phyloP scores from a whole-genome alignment of 2,329 filamentous ascomycete species.

The Pseudogymnoascus destructans region DNA sequence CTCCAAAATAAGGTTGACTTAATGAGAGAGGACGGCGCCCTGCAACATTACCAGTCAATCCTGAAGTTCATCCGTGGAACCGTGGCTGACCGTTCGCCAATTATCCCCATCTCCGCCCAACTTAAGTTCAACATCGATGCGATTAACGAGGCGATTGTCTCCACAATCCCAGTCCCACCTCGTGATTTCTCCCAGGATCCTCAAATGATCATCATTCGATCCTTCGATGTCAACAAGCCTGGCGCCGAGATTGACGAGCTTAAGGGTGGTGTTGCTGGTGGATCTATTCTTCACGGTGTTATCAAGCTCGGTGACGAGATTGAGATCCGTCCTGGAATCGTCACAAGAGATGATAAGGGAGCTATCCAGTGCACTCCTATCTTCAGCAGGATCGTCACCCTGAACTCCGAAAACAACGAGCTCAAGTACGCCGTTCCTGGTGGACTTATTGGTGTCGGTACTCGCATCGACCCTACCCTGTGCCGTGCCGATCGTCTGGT shows the following conservation, averaged over 20 bases:
- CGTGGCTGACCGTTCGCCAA: conserved; percentile 83
- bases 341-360: conserved; percentile 86
- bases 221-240: conserved; percentile 99
- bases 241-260: conserved; percentile 97
- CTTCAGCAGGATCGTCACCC: conserved; percentile 83
- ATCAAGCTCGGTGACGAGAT: conserved; percentile 96
- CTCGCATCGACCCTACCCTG: conserved; percentile 89
- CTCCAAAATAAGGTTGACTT: conserved; percentile 99
- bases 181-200: conserved; percentile 86
- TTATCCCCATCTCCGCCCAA: conserved; percentile 95
- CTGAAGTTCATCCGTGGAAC: conserved; percentile 97
- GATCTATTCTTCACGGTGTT: conserved; percentile 90
- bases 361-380: conserved; percentile 95
- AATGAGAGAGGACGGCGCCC: conserved; percentile 89
- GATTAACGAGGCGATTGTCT: conserved; percentile 90
- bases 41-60: conserved; percentile 92
- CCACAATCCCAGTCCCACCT: conserved; percentile 81
- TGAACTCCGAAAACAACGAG: conserved; percentile 97
- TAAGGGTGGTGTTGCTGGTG: conserved; percentile 97
- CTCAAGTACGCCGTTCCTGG: conserved; percentile 97
- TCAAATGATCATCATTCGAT: conserved; percentile 98
- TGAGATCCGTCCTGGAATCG: conserved; percentile 96
- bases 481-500: conserved; percentile 98
- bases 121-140: conserved; percentile 99
- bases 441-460: conserved; percentile 96